Base-by-base conservation (phyloP, 106 monocot genomes). In the Gastrodia elata region DNA sequence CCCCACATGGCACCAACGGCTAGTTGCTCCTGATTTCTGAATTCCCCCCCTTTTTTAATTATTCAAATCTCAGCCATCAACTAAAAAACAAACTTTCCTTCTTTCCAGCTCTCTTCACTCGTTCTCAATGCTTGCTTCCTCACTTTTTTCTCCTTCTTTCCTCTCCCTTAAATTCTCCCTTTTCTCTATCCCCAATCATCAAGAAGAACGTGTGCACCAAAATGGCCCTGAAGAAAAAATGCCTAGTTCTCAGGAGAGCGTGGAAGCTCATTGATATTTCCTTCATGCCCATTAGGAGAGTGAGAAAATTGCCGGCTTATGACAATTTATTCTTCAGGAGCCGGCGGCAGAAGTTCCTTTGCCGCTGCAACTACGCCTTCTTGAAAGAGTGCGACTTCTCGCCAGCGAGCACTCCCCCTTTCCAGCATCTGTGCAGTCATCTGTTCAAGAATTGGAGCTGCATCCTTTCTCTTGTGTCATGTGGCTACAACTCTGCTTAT, bases 371-470 rank as follows among this genome's bases (percentile, higher is more conserved):
- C 76, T 80, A 84, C 43, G 59, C 77, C 14, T 84, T 79, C 77
- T n/a, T 84, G 14, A 59, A 77, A 1, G 89, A 82, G 48, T 84
- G 80, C 70, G 74, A 90, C 74, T 90, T 84, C 84, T 90, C 86
- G 22, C 90, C 90, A 4, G 73, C 84, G 3, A 57, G 61, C 39
- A 76, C 87, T 35, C 90, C 90, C 9, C 61, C 82, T 42, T n/a
- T 74, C 61, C 68, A 16, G 27, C 15, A 25, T 43, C 32, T 11
- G n/a, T n/a, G n/a, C 14, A 27, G 1, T 1, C 1, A 0, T 20
- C 18, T 30, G 5, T 35, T 79, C 1, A 52, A 52, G 52, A 52
- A 52, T 18, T n/a, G 8, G 6, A 52, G 22, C 22, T 0, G n/a
- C 20, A 52, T 52, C 52, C 22, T 52, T 5, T 28, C 73, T 0